Percentiles rank a stretch among this genome's conserved stretches.
Evolutionary conservation across 208 protist genomes (phyloP).

Genomic region (Porcisia hertigi): DNA sequence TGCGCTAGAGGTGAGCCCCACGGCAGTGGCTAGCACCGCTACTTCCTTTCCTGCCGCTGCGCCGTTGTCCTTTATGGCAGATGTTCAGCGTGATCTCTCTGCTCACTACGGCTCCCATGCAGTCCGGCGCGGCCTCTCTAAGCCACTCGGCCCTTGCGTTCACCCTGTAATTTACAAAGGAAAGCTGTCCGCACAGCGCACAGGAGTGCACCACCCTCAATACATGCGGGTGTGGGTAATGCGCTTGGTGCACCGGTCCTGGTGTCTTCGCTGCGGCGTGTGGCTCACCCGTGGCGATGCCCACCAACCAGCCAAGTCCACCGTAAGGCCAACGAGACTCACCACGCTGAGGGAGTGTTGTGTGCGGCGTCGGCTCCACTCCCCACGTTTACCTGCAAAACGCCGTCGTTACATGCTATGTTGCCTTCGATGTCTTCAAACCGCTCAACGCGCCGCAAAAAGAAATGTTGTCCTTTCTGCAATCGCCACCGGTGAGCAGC

Average conservation of each 20-base stretch:
- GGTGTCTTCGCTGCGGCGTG: constrained; percentile 69
- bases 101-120: constrained; percentile 81
- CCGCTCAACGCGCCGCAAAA: constrained; percentile 8
- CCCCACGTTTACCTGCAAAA: neutral
- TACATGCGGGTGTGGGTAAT: constrained; percentile 53
- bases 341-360: constrained; percentile 20
- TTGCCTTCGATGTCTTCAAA: constrained; percentile 22
- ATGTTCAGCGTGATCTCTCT: constrained; percentile 57
- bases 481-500: neutral
- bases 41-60: neutral
- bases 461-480: neutral
- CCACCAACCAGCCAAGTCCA: neutral
- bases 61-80: constrained; percentile 3
- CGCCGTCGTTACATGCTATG: constrained; percentile 10
- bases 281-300: constrained; percentile 34
- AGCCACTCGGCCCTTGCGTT: constrained; percentile 60
- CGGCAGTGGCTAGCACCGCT: neutral
- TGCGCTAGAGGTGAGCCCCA: constrained; percentile 14
- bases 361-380: neutral
- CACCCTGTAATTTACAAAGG: constrained; percentile 29
- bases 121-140: constrained; percentile 45
- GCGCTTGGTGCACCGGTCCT: constrained; percentile 32
- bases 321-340: neutral
- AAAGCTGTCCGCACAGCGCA: neutral
- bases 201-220: constrained; percentile 35